These are phyloP conservation scores for Sugiyamaella sp. DNA, from an alignment of 1,139 yeast species.

Conservation along the genomic window DNA sequence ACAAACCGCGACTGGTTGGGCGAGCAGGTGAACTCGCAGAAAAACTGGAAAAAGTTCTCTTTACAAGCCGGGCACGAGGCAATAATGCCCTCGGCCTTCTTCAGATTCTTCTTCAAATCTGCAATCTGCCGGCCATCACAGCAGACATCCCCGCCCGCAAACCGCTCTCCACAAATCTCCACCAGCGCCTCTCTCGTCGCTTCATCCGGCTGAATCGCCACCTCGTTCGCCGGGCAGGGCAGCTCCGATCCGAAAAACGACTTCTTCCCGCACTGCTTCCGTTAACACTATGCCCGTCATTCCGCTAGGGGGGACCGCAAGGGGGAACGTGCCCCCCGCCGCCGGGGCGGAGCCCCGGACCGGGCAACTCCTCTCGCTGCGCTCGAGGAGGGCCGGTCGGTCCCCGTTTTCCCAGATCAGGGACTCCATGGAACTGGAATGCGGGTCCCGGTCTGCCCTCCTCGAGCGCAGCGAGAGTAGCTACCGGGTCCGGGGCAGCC, in stretches of 20 bases:
- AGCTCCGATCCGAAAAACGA: conserved; percentile 75
- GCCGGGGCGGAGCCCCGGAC: conserved; percentile 1
- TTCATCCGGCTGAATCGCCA: conserved; percentile 52
- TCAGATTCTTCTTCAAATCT: conserved; percentile 56
- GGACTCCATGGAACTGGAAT: background rate
- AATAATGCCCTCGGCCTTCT: conserved; percentile 75
- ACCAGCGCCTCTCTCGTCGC: conserved; percentile 54
- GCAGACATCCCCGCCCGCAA: conserved; percentile 54
- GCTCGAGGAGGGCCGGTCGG: background rate
- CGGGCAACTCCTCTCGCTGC: conserved; percentile 1
- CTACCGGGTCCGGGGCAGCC: too few species aligned
- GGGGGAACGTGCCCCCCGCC: conserved; percentile 2
- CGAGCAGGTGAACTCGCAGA: conserved; percentile 90
- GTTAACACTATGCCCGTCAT: too few species aligned
- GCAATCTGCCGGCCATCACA: conserved; percentile 57
- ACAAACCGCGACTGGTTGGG: conserved; percentile 79
- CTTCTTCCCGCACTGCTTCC: conserved; percentile 79
- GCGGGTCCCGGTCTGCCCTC: too few species aligned
- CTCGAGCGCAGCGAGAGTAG: too few species aligned
- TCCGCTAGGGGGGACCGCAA: too few species aligned
- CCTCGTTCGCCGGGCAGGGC: conserved; percentile 69
- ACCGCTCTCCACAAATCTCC: conserved; percentile 71
- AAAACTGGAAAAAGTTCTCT: conserved; percentile 79
- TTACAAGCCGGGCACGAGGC: conserved; percentile 95
- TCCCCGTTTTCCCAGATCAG: background rate